Base-by-base conservation (phyloP, 495 filamentous ascomycete genomes). In the Aspergillus olivimuriae region DNA sequence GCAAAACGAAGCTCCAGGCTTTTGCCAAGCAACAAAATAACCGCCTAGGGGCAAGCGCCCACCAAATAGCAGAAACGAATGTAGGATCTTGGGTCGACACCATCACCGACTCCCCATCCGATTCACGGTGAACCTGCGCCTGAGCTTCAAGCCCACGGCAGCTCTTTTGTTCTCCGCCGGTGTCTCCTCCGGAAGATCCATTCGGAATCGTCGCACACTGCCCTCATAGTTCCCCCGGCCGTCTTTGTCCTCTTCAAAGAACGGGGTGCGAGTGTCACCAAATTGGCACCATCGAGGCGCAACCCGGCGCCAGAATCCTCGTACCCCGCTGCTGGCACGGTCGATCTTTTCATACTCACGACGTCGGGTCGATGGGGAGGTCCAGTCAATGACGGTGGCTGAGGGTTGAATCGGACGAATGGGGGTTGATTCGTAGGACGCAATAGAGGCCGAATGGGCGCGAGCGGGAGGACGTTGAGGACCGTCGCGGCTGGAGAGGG, bases 291-390 rank as follows among this genome's bases (percentile, higher is more conserved):
- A 71, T 26, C 61, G 52, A 0, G 70, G 69, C 5, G 69, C 69
- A 2, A 72, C 60, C 0, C 60, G 61, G 1, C 68, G 64, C 62
- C 69, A 70, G 5, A 74, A 44, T 4, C 72, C 69, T 0, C 72
- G 63, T 5, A 73, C 50, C 5, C 72, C 72, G 8, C 60, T 59
- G 42, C 58, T 69, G n/a, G 68, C 65, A 0, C 65, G 68, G 53
- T 75, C 69, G 43, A 75, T 75, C 34, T 72, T 67, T 34, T 71
- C 58, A 34, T 75, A 75, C 42, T 75, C 69, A 21, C 56, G 61
- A 6, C 70, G 53, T 15, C 72, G 69, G 8, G 70, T 73, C 11
- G 67, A 63, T 7, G 62, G 57, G 0, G 68, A 68, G 2, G 70
- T 75, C 72, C 72, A 75, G 46, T 74, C 69, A 47, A 73, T 73